Conservation (phyloP, 2,329 filamentous ascomycete species). For the Monosporascus ibericus region DNA sequence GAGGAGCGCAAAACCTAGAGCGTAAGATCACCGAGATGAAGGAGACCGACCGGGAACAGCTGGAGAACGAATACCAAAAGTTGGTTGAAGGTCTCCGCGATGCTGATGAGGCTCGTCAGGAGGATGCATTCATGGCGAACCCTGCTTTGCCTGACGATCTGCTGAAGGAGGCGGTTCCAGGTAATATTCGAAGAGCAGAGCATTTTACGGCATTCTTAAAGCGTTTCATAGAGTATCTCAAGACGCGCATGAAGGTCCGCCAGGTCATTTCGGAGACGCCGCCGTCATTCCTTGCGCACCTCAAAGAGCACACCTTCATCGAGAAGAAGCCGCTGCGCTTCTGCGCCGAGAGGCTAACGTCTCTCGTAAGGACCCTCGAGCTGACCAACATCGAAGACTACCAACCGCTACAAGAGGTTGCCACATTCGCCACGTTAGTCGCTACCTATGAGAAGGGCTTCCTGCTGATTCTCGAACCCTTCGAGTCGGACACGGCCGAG, state of each 20-base stretch:
- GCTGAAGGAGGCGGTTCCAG: conserved; percentile 90
- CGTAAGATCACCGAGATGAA: conserved; percentile 91
- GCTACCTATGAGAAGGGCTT: conserved; percentile 98
- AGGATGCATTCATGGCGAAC: conserved; percentile 96
- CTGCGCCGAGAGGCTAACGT: conserved; percentile 90
- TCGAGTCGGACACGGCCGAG: conserved; percentile 89
- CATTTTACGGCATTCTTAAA: conserved; percentile 95
- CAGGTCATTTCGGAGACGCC: conserved; percentile 97
- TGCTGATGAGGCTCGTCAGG: conserved; percentile 81
- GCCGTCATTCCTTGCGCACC: conserved; percentile 83
- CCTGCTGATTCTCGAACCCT: conserved; percentile 92
- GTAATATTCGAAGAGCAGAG: conserved; percentile 91
- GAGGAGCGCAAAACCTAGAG: conserved; percentile 87
- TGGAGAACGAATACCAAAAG: conserved; percentile 93
- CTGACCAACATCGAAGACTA: conserved; percentile 98
- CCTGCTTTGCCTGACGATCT: conserved; percentile 91
- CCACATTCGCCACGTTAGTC: conserved; percentile 91
- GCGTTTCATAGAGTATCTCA: conserved; percentile 95
- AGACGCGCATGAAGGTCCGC: conserved; percentile 96
- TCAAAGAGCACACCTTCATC: conserved; percentile 95
- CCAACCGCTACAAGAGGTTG: conserved; percentile 92
- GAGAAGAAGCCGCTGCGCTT: conserved; percentile 93
- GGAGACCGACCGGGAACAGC: conserved; percentile 85
- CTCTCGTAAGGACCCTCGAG: conserved; percentile 88
- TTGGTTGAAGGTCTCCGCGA: conserved; percentile 86